Percentiles rank a stretch among this genome's conserved stretches.
Conservation (phyloP, 2,329 filamentous ascomycete species). For the Trichoderma brevicompactum region DNA sequence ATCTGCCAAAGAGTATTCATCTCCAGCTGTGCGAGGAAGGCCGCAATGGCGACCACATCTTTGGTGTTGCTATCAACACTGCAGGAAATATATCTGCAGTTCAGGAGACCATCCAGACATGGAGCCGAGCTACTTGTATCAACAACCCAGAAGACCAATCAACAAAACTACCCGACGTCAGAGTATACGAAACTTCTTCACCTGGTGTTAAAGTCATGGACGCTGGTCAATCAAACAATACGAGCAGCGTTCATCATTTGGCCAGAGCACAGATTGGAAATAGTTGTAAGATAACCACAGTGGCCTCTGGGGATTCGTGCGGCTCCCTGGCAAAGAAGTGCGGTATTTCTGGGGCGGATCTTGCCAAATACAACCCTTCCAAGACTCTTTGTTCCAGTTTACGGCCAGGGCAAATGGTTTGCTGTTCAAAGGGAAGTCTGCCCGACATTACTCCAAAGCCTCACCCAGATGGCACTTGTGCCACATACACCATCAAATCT, state of each 20-base stretch:
- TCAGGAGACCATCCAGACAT: neutral
- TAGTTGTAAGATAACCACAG: neutral
- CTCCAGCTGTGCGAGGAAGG: conserved; percentile 2
- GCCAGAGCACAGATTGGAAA: neutral
- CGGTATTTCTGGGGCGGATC: neutral
- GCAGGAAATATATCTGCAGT: neutral
- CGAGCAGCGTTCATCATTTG: neutral
- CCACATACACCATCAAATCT: conserved; percentile 38
- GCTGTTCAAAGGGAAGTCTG: conserved; percentile 44
- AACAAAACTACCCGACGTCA: neutral
- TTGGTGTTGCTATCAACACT: conserved; percentile 4
- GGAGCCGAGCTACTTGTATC: conserved; percentile 3
- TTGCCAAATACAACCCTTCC: conserved; percentile 45
- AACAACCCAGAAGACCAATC: neutral
- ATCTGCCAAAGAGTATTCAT: neutral
- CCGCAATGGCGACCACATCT: conserved; percentile 3
- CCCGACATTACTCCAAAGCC: conserved; percentile 38
- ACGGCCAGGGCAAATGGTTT: conserved; percentile 41
- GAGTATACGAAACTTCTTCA: neutral
- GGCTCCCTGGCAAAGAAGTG: neutral
- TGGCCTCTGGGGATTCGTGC: neutral
- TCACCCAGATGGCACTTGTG: conserved; percentile 44
- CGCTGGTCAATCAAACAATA: neutral
- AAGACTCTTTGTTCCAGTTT: conserved; percentile 42
- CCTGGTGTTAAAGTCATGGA: neutral